Conservation (phyloP, 306 rosid species). For the Lathyrus oleraceus region DNA sequence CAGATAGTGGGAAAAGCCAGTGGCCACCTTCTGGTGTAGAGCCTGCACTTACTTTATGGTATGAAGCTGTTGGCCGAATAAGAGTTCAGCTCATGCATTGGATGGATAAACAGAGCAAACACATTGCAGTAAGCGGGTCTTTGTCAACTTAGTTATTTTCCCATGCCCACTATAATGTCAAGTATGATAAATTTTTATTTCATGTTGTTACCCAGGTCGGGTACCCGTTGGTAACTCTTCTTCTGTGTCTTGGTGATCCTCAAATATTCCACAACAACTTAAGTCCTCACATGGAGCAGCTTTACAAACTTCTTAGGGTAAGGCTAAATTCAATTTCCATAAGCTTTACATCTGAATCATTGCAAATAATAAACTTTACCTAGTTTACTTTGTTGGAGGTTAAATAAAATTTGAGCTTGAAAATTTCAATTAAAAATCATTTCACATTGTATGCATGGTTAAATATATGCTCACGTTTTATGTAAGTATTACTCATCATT, state of each 20-base stretch:
- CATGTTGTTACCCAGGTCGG: constrained; percentile 64
- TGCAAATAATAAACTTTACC: background rate
- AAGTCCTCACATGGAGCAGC: constrained; percentile 97
- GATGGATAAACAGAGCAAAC: constrained; percentile 99
- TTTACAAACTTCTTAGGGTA: constrained; percentile 94
- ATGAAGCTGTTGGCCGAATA: constrained; percentile 97
- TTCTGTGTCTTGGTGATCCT: constrained; percentile 97
- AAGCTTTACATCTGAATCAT: constrained; percentile 10
- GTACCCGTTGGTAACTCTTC: constrained; percentile 94
- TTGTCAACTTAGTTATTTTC: constrained; percentile 18
- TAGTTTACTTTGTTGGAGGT: constrained; percentile 21
- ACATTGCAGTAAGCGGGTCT: constrained; percentile 71
- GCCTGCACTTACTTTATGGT: constrained; percentile 93
- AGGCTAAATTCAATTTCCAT: constrained; percentile 37
- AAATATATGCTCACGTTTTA: constrained; percentile 14
- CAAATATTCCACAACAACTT: constrained; percentile 76
- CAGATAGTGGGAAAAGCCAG: constrained; percentile 96
- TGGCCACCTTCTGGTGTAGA: constrained; percentile 99
- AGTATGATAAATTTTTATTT: constrained; percentile 20
- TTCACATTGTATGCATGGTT: constrained; percentile 12
- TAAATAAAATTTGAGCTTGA: constrained; percentile 21
- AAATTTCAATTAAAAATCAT: constrained; percentile 10
- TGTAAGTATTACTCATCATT: constrained; percentile 19
- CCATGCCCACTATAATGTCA: constrained; percentile 20
- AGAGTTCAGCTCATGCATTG: constrained; percentile 79